phyloP scores from a whole-genome alignment of 2,329 filamentous ascomycete genomes.

The Colletotrichum caudatum region DNA sequence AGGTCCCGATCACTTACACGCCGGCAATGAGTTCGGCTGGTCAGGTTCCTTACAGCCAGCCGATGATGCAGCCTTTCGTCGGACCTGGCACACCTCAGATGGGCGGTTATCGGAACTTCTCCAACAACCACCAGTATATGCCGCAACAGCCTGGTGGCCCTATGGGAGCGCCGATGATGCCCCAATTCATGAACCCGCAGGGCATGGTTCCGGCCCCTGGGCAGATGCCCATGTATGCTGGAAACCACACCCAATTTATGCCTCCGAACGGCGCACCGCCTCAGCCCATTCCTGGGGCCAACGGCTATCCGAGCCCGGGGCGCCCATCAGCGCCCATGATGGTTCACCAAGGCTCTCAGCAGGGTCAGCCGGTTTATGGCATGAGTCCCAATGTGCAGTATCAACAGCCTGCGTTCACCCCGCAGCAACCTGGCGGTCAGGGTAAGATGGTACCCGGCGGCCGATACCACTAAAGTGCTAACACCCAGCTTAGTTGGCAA shows the following conservation, averaged over 20 bases:
- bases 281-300: slow-evolving; percentile 72
- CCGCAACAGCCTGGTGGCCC: slow-evolving; percentile 72
- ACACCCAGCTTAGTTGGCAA: slow-evolving; percentile 66
- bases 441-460: slow-evolving; percentile 65
- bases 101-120: slow-evolving; percentile 76
- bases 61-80: slow-evolving; percentile 78
- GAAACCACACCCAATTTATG: slow-evolving; percentile 72
- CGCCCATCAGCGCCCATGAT: slow-evolving; percentile 87
- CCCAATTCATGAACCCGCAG: slow-evolving; percentile 81
- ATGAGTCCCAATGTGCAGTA: slow-evolving; percentile 82
- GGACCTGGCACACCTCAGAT: slow-evolving; percentile 78
- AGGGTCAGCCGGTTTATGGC: slow-evolving; percentile 82
- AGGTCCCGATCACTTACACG: slow-evolving; percentile 76
- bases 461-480: slow-evolving; percentile 48
- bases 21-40: slow-evolving; percentile 76
- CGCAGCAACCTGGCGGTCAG: slow-evolving; percentile 75
- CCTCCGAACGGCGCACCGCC: slow-evolving; percentile 66
- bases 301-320: slow-evolving; percentile 90
- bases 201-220: slow-evolving; percentile 73
- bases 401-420: slow-evolving; percentile 78
- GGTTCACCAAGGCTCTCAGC: slow-evolving; percentile 93
- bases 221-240: slow-evolving; percentile 86
- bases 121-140: slow-evolving; percentile 79
- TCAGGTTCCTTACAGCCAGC: slow-evolving; percentile 78
- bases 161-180: slow-evolving; percentile 84